A percentile compares a stretch with the other conserved stretches of the same genome.
Conservation (phyloP, 2,329 filamentous ascomycete genomes). For the Colletotrichum sp. region DNA sequence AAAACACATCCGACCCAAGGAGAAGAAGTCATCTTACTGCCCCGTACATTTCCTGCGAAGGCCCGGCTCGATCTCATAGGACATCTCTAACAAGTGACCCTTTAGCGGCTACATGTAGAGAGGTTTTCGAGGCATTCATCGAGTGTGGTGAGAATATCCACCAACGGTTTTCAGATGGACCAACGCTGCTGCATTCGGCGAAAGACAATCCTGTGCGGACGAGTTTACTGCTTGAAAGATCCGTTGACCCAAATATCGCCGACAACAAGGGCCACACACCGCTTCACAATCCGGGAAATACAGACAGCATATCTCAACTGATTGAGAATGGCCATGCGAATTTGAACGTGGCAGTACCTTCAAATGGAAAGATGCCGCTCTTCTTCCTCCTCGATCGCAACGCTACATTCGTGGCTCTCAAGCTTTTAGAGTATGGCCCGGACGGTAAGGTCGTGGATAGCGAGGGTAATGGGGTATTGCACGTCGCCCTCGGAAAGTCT, state of each 20-base stretch:
- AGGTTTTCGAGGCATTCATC: conserved; percentile 22
- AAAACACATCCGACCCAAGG: background rate
- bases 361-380: conserved; percentile 25
- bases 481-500: conserved; percentile 8
- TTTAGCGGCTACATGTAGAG: background rate
- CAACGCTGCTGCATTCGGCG: conserved; percentile 24
- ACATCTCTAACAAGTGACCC: background rate
- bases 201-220: background rate
- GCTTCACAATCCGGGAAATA: conserved; percentile 8
- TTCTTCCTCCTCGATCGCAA: background rate
- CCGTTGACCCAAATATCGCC: conserved; percentile 26
- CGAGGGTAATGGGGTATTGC: conserved; percentile 25
- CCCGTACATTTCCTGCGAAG: background rate
- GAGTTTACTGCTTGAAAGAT: conserved; percentile 25
- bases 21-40: background rate
- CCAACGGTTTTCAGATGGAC: conserved; percentile 15
- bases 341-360: conserved; percentile 26
- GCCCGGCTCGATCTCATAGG: background rate
- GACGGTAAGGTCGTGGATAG: conserved; percentile 23
- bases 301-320: conserved; percentile 25
- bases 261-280: conserved; percentile 20
- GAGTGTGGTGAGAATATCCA: conserved; percentile 28
- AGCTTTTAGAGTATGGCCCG: conserved; percentile 22
- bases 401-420: background rate
- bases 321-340: conserved; percentile 26